Percentiles rank a stretch among this genome's conserved stretches.
Evolutionary conservation across 208 protist genomes (phyloP).

Genomic region (Leishmania guyanensis): DNA sequence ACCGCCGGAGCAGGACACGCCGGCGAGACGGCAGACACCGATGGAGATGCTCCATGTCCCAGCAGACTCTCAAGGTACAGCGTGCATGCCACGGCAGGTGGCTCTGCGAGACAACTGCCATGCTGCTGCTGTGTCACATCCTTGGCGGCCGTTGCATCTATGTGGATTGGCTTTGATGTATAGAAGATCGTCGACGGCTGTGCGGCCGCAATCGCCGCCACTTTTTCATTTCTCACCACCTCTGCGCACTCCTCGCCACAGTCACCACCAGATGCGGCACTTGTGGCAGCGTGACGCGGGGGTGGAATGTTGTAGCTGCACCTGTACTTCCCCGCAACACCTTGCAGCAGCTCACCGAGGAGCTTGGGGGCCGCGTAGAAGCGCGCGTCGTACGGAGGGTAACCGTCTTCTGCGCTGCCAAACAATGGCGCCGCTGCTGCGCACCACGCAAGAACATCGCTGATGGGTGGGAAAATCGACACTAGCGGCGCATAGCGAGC

Average conservation of each 20-base stretch:
- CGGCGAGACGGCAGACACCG: neutral
- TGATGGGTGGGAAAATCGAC: slow-evolving; percentile 1
- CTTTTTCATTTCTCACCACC: neutral
- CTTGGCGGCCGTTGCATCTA: neutral
- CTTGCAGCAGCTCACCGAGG: slow-evolving; percentile 66
- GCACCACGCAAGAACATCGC: slow-evolving; percentile 29
- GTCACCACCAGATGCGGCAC: neutral
- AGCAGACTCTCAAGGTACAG: slow-evolving; percentile 18
- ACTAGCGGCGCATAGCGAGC: neutral
- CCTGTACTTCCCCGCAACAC: slow-evolving; percentile 48
- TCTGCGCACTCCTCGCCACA: neutral
- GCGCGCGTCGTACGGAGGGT: slow-evolving; percentile 45
- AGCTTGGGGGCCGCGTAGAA: slow-evolving; percentile 64
- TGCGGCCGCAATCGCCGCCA: neutral
- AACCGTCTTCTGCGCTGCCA: slow-evolving; percentile 26
- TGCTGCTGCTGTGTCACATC: neutral
- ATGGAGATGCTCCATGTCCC: neutral
- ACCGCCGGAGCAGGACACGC: neutral
- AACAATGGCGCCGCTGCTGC: slow-evolving; percentile 24
- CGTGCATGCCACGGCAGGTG: slow-evolving; percentile 18
- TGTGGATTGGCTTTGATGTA: slow-evolving; percentile 9
- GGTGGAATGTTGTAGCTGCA: slow-evolving; percentile 40
- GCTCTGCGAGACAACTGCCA: neutral
- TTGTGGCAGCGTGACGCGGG: neutral
- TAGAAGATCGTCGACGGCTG: slow-evolving; percentile 28